Base-by-base conservation (phyloP, 1,139 yeast genomes). In the Maudiozyma humilis region DNA sequence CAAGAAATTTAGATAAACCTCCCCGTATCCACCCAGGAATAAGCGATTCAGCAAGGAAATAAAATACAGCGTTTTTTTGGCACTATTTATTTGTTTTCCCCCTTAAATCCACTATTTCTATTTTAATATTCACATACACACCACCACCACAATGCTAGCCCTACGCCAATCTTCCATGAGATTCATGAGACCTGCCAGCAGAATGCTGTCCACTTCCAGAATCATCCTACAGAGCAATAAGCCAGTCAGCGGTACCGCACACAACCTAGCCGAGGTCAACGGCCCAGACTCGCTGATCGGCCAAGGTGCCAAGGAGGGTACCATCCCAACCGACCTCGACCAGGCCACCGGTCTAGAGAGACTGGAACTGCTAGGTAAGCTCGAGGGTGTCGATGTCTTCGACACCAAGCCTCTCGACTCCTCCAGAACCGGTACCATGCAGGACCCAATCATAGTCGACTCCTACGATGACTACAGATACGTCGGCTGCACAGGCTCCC, bases 261-360 rank as follows among this genome's bases (percentile, higher is more conserved):
- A 70, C 52, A 72, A 65, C 47, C 76, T 89, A 62, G 69, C 82
- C 47, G 95, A 89, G 64, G 94, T 89, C 56, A 75, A 80, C 46
- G 89, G 89, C 62, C 77, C 81, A 45, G 85, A 78, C 62, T 75
- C 89, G 47, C 78, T 91, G 68, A 78, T 88, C 57, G 96, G 96
- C 68, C 79, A 82, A 48, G 96, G 96, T 77, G 95, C 95, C 54
- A 70, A 75, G 60, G 70, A 68, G 52, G 95, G 93, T 60, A 75
- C 82, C 47, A 80, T 91, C 60, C 97, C 98, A 66, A 79, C 95
- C 49, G 95, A 89, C 68, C 65, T 85, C 59, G 96, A 91, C 62
- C 97, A 89, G 73, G 89, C 96, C 59, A 93, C 98, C 46, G 98
- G 98, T 84, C 76, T 91, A 65, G 97, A 85, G 70, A 88, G 98